Evolutionary conservation across 768 basidiomycete species (phyloP), one percentile per base, ranked within the genome.

Genomic region (Pholiota molesta): DNA sequence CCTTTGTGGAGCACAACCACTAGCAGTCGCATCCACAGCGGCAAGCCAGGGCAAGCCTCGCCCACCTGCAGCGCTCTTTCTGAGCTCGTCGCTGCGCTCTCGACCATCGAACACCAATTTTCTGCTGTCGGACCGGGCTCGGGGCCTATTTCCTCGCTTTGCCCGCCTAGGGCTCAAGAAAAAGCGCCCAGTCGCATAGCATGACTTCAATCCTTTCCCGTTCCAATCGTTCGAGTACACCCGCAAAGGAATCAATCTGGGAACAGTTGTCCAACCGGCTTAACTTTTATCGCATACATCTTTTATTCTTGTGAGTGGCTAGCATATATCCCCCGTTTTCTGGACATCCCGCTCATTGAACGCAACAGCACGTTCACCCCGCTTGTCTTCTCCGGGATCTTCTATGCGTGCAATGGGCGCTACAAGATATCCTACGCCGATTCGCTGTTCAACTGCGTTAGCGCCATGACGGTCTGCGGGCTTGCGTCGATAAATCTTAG

Each of bases 341-440:
- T 23, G 14, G 23, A 26, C 52, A 45, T 60, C 55, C 28, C 42
- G 51, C 59, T 61, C 28, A 54, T 60, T 49, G 19, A 42, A 52
- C 19, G 47, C 44, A 13, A 55, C 69, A 93, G 91, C 68, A 89
- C 86, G 6, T 83, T 93, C 70, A 86, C 86, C 0, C 95, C 96
- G 2, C 80, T 97, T 65, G 77, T 95, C 57, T 84, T 86, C 65
- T 91, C 92, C 19, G 86, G 76, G 39, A 87, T 98, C 56, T 85
- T 97, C 69, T 97, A 92, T 69, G 93, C 87, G 26, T 84, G 83
- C 75, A 95, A 95, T 80, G 94, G 91, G 45, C 75, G 77, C 52
- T 84, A 83, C 68, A 86, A 83, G 49, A 83, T 95, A 39, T 68
- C 84, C 19, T 95, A 91, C 72, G 80, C 93, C 71, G 94, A 95